A percentile compares a stretch with the other conserved stretches of the same genome.
These are phyloP conservation scores for Papilionanthe hybrid DNA, from an alignment of 116 monocot species.

Conservation along the genomic window DNA sequence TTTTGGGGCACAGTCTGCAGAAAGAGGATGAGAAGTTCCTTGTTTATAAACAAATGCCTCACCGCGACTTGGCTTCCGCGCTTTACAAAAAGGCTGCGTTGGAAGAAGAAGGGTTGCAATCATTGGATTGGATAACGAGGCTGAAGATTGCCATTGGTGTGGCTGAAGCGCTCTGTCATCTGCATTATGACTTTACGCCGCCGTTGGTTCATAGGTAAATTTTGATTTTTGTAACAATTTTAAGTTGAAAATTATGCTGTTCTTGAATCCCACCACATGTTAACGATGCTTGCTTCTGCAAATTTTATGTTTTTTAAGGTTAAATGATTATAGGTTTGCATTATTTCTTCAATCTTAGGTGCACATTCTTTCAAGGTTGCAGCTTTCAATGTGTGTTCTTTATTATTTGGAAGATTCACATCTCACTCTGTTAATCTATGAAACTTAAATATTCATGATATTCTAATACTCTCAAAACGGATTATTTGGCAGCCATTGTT, in stretches of 20 bases:
- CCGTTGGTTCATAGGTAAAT: constrained; percentile 79
- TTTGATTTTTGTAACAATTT: neutral
- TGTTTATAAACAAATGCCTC: constrained; percentile 62
- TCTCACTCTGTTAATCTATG: neutral
- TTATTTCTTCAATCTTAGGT: neutral
- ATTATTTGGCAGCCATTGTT: too few species aligned
- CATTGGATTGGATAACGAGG: constrained; percentile 90
- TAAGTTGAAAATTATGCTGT: neutral
- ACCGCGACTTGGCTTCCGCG: constrained; percentile 47
- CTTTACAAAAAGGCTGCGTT: constrained; percentile 42
- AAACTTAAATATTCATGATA: too few species aligned
- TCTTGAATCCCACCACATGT: too few species aligned
- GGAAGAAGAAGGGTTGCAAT: constrained; percentile 58
- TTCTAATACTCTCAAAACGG: too few species aligned
- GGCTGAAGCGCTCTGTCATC: constrained; percentile 69
- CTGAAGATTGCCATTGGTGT: constrained; percentile 84
- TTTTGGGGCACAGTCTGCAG: constrained; percentile 73
- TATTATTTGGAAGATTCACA: too few species aligned
- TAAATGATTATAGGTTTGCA: neutral
- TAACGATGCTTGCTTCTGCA: neutral
- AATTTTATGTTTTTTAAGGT: neutral
- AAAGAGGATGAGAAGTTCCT: constrained; percentile 70
- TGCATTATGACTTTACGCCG: constrained; percentile 72
- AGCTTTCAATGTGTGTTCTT: too few species aligned
- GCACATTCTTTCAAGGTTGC: too few species aligned